Percentiles rank a stretch among this genome's conserved stretches.
phyloP scores from a whole-genome alignment of 1,284 basidiomycete species.

The Rhodotorula mucilaginosa region DNA sequence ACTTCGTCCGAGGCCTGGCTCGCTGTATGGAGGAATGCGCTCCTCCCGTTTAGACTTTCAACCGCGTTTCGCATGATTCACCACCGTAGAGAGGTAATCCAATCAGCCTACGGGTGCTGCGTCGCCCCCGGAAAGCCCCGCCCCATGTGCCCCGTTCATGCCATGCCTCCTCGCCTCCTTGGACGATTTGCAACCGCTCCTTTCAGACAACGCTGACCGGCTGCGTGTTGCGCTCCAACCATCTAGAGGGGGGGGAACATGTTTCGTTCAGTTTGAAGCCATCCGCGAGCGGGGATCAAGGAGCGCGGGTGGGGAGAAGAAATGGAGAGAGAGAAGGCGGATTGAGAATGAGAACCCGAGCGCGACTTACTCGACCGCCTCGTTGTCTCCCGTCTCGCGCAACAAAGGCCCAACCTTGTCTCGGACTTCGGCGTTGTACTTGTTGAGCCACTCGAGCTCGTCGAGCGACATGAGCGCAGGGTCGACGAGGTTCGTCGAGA shows the following conservation, averaged over 20 bases:
- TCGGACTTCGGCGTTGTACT: conserved; percentile 75
- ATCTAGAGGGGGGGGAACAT: neutral
- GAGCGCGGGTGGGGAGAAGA: too few species aligned
- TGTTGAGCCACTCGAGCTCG: conserved; percentile 80
- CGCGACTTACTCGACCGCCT: conserved; percentile 61
- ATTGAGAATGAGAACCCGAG: too few species aligned
- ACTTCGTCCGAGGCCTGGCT: too few species aligned
- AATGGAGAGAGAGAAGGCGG: too few species aligned
- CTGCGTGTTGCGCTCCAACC: conserved; percentile 59
- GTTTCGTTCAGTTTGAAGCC: neutral
- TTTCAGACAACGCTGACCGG: conserved; percentile 2
- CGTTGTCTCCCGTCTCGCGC: conserved; percentile 62
- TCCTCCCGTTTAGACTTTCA: too few species aligned
- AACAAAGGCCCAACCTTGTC: conserved; percentile 75
- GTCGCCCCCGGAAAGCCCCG: too few species aligned
- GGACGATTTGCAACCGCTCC: neutral
- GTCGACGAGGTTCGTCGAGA: conserved; percentile 81
- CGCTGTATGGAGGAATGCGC: too few species aligned
- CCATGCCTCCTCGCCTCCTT: neutral
- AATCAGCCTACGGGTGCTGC: too few species aligned
- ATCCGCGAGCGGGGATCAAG: too few species aligned
- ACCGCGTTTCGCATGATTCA: too few species aligned
- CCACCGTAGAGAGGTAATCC: too few species aligned
- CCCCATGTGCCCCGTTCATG: neutral
- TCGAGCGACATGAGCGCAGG: conserved; percentile 60